Conservation (phyloP, 73 alveolate species). For the Paramecium bursaria region DNA sequence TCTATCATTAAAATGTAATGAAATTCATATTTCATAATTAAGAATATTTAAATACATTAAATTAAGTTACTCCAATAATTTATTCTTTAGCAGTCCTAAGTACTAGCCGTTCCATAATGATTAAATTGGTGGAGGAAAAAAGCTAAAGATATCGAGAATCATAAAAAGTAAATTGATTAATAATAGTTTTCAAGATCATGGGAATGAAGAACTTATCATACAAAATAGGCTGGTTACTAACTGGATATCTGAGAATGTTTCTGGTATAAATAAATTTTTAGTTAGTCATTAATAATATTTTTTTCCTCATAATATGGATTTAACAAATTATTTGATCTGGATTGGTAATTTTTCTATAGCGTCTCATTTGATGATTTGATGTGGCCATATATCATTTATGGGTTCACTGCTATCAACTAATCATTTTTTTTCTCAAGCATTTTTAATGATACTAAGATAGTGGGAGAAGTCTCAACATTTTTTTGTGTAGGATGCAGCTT, state of each 20-base stretch:
- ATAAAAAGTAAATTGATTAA: not conserved
- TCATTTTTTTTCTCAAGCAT: not conserved
- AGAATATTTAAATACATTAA: constrained; percentile 25
- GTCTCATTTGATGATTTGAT: not conserved
- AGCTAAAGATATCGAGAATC: not conserved
- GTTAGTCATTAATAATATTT: constrained; percentile 12
- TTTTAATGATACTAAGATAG: constrained; percentile 9
- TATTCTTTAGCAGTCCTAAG: constrained; percentile 1
- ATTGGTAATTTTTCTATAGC: constrained; percentile 41
- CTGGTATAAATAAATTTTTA: not conserved
- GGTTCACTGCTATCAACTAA: constrained; percentile 38
- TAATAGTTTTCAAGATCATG: constrained; percentile 14
- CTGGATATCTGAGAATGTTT: constrained; percentile 43
- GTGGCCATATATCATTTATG: constrained; percentile 59
- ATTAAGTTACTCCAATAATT: constrained; percentile 1
- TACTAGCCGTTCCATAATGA: constrained; percentile 28
- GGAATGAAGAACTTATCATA: not conserved
- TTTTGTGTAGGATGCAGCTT: constrained; percentile 36
- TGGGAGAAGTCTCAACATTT: constrained; percentile 53
- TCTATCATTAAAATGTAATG: constrained; percentile 15
- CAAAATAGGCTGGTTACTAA: constrained; percentile 35
- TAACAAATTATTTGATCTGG: not conserved
- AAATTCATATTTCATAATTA: not conserved
- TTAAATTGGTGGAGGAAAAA: constrained; percentile 33
- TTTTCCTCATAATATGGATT: not conserved